Base-by-base conservation (phyloP, 2,329 filamentous ascomycete species). In the Coniochaeta sp. region DNA sequence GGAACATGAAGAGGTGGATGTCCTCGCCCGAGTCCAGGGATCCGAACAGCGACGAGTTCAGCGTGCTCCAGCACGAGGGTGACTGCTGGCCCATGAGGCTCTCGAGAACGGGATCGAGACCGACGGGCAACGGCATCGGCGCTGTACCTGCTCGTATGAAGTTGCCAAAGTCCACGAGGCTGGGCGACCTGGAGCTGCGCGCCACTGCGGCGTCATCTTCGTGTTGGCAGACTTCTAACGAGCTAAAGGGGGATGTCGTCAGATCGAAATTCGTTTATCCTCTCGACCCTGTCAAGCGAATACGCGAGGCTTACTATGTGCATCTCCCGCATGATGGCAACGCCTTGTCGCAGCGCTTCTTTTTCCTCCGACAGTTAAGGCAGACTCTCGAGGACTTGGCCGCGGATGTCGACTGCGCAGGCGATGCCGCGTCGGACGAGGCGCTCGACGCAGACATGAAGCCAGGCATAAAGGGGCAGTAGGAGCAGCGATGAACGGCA, bases 331-430 rank as follows among this genome's bases (percentile, higher is more conserved):
- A 65, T 2, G 56, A 58, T 4, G 62, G 62, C 27, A 61, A 53
- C 14, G 56, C 58, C 49, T 63, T 65, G 32, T 64, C 60, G 50
- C 63, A 65, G 26, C 57, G 56, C 54, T 63, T 59, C 55, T 65
- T 65, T 22, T 62, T 60, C 18, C 58, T 54, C 35, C 60, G 55
- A 33, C 63, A 65, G 30, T 61, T 62, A 24, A 64, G 26, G 50
- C 63, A 64, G 13, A 63, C 57, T 53, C 57, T 58, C 13, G 55
- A 57, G 16, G 60, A 61, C 53, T 57, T 62, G 14, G 56, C 52
- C 26, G 45, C 26, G 5, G 45, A 8, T 3, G 51, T 27, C n/a
- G 27, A 27, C 28, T 51, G 40, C 13, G 49, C 32, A 8, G 57
- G 55, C 12, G 59, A 58, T 10, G 60, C 16, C 3, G 58, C 50